These are phyloP conservation scores for Solanum hybrid DNA, from an alignment of 305 asterid genomes.

Conservation along the genomic window DNA sequence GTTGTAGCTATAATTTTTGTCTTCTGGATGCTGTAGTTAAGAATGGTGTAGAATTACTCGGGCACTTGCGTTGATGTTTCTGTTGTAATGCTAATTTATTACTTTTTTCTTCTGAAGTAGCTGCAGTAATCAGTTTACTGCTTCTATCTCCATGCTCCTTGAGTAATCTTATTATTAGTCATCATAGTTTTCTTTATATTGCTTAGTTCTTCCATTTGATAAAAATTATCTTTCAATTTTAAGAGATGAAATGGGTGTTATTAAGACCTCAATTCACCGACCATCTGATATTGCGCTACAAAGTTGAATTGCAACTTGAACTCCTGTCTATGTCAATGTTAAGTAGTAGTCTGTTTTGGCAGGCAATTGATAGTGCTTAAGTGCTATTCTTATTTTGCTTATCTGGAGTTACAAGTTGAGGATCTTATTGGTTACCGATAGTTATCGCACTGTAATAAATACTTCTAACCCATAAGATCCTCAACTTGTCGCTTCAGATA, in stretches of 20 bases:
- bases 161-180: not conserved
- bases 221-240: not conserved
- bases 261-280: not conserved
- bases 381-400: not conserved
- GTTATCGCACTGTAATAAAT: not conserved
- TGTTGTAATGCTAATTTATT: not conserved
- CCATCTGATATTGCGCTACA: not conserved
- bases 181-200: not conserved
- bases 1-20: slow-evolving; percentile 10
- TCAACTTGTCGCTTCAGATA: not conserved
- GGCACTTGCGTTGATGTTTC: not conserved
- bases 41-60: slow-evolving; percentile 1
- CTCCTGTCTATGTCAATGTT: not conserved
- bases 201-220: not conserved
- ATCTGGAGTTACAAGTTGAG: not conserved
- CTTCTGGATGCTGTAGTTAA: slow-evolving; percentile 8
- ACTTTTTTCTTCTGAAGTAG: not conserved
- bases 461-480: not conserved
- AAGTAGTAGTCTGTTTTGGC: not conserved
- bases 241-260: not conserved
- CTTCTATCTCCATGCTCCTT: not conserved
- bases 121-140: not conserved
- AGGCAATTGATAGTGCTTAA: not conserved
- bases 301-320: not conserved
- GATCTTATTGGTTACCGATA: not conserved